Percentiles rank a stretch among this genome's conserved stretches.
These are phyloP conservation scores for Exserohilum rostratum DNA, from an alignment of 2,329 filamentous ascomycete species.

Conservation along the genomic window DNA sequence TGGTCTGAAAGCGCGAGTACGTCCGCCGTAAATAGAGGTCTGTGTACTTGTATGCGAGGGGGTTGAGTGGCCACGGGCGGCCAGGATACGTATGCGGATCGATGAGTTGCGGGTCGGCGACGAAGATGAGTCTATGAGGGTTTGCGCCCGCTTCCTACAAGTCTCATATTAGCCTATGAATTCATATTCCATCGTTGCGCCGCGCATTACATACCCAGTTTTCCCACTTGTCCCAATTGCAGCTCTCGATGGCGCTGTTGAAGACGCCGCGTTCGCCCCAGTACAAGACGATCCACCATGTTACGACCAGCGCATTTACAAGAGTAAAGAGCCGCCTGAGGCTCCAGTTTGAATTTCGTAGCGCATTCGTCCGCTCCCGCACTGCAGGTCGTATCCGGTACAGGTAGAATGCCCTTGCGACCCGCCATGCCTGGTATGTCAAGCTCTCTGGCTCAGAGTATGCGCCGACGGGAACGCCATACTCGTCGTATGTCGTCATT, in stretches of 20 bases:
- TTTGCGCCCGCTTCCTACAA: conserved; percentile 73
- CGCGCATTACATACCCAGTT: conserved; percentile 70
- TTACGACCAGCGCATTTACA: conserved; percentile 61
- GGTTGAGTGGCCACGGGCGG: conserved; percentile 74
- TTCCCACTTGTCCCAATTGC: conserved; percentile 89
- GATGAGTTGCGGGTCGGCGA: conserved; percentile 90
- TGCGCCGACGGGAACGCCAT: conserved; percentile 47
- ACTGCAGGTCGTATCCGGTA: conserved; percentile 37
- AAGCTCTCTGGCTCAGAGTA: conserved; percentile 46
- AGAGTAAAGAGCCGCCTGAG: conserved; percentile 34
- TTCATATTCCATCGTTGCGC: neutral
- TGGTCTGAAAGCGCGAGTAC: conserved; percentile 76
- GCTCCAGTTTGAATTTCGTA: conserved; percentile 30
- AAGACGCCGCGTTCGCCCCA: conserved; percentile 88
- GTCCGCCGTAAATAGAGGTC: conserved; percentile 88
- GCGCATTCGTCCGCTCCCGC: conserved; percentile 15
- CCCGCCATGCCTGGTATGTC: conserved; percentile 36
- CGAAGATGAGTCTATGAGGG: conserved; percentile 82
- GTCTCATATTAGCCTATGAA: conserved; percentile 18
- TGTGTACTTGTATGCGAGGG: conserved; percentile 72
- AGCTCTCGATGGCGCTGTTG: conserved; percentile 70
- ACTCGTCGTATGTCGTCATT: conserved; percentile 50
- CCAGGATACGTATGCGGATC: conserved; percentile 95
- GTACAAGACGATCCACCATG: conserved; percentile 80
- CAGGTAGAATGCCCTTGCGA: conserved; percentile 38